Base-by-base conservation (phyloP, 768 basidiomycete genomes). In the Chlorophyllum brunneum region DNA sequence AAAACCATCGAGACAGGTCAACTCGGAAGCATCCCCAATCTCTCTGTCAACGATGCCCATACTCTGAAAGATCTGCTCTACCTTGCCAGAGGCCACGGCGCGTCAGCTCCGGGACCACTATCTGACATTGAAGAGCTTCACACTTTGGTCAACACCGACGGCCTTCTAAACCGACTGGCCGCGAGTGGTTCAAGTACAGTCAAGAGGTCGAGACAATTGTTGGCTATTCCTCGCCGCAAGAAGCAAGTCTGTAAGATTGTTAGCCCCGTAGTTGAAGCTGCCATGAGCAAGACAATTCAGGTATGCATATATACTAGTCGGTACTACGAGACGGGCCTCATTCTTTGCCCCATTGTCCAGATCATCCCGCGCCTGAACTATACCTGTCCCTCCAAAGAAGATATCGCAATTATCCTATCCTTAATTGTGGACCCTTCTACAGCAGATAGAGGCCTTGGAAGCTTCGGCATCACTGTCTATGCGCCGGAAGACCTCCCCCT, bases 41-140 rank as follows among this genome's bases (percentile, higher is more conserved):
- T 80, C 15, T 74, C 75, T n/a, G 63, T 76, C 31, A 68, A 68
- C 5, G 70, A 80, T n/a, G 75, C 70, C 31, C 63, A 60, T 40
- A 55, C 63, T n/a, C 58, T 80, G 48, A 68, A 67, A 55, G 69
- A 67, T 30, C 55, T 78, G 16, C 61, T 80, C 36, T 65, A 61
- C 48, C 64, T 49, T 59, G 61, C 53, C 41, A 60, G 61, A 29
- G 49, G 56, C 39, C 48, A 39, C n/a, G 31, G 15, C 37, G 49
- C 15, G 30, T 37, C 53, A 27, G 22, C 34, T 4, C 38, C 22
- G 39, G 24, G 53, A 49, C 44, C 50, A 39, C 54, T 67, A 26
- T 65, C 75, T 1, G 78, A 80, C 58, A 79, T 80, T 27, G 78
- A 80, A 62, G 76, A 79, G 48, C 65, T 80, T 2, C 70, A 76